Conservation (phyloP, 108 stramenopile species). For the Pseudonitzschia multiseries region DNA sequence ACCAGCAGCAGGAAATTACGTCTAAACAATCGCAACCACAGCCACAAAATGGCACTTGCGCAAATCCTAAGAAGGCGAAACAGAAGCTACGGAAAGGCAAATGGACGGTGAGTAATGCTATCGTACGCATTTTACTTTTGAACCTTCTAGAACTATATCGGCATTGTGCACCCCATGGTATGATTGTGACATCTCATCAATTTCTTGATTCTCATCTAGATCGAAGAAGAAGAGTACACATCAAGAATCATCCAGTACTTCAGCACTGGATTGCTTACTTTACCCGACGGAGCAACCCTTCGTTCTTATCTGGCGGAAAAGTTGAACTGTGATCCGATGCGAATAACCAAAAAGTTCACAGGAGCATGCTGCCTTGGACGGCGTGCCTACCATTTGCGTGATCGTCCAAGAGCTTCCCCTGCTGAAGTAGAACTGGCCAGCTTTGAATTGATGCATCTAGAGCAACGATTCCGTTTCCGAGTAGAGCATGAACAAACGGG, state of each 20-base stretch:
- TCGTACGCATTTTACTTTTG: neutral
- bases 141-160: neutral
- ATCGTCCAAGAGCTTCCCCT: slow-evolving; percentile 51
- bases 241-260: slow-evolving; percentile 93
- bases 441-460: slow-evolving; percentile 61
- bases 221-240: slow-evolving; percentile 88
- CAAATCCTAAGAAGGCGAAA: slow-evolving; percentile 4
- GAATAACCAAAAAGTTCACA: slow-evolving; percentile 97
- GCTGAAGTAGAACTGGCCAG: slow-evolving; percentile 63
- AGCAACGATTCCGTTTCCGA: slow-evolving; percentile 59
- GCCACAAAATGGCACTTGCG: neutral
- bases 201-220: slow-evolving; percentile 36
- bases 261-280: slow-evolving; percentile 79
- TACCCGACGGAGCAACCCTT: slow-evolving; percentile 91
- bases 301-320: slow-evolving; percentile 94
- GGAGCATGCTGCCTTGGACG: slow-evolving; percentile 92
- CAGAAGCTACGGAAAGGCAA: slow-evolving; percentile 69
- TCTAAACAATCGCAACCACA: neutral
- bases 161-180: neutral
- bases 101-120: slow-evolving; percentile 67
- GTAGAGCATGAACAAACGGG: slow-evolving; percentile 56
- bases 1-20: neutral
- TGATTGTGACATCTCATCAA: neutral
- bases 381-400: slow-evolving; percentile 68
- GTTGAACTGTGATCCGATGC: slow-evolving; percentile 96